Base-by-base conservation (phyloP, 1,284 basidiomycete species). In the Boletellus deceptivus region DNA sequence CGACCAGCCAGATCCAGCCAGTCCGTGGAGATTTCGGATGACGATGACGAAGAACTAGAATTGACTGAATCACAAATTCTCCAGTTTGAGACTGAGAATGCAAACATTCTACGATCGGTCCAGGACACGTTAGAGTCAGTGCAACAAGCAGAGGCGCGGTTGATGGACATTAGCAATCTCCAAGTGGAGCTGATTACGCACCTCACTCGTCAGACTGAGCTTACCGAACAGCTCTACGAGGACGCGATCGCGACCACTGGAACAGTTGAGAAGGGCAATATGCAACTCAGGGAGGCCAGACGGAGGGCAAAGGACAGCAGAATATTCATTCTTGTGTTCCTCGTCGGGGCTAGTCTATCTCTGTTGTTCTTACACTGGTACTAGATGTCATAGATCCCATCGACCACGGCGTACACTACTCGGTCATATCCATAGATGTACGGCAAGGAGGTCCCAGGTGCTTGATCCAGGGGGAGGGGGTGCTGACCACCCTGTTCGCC, bases 31-130 rank as follows among this genome's bases (percentile, higher is more conserved):
- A 75, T 77, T 29, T 73, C 72, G 20, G 79, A 84, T 56, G 84
- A 69, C 14, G 85, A 87, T 48, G 83, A 87, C 41, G 86, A 88
- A 52, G 86, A 89, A 55, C 71, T 89, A 31, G 86, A 91, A 62
- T 73, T 94, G 11, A 82, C 87, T 0, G 77, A 83, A 40, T 90
- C 88, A 11, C 93, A 96, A 67, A 92, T 95, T 48, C 82, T 91
- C 60, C 89, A 92, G 68, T 96, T 96, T 61, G 93, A 96, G 70
- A 77, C 81, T 18, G 93, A 96, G 69, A 93, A 95, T 58, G 89
- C 91, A 29, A 83, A 83, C 55, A 86, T 96, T 49, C 72, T 96
- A 49, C 84, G 85, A 58, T 80, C 80, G 40, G 87, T 91, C 25
- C 89, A 94, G 65, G 83, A 91, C 59, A 90, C 89, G 14, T 75